Evolutionary conservation across 2,329 filamentous ascomycete species (phyloP), one percentile per base, ranked within the genome.

Genomic region (Ophiostoma sp.): DNA sequence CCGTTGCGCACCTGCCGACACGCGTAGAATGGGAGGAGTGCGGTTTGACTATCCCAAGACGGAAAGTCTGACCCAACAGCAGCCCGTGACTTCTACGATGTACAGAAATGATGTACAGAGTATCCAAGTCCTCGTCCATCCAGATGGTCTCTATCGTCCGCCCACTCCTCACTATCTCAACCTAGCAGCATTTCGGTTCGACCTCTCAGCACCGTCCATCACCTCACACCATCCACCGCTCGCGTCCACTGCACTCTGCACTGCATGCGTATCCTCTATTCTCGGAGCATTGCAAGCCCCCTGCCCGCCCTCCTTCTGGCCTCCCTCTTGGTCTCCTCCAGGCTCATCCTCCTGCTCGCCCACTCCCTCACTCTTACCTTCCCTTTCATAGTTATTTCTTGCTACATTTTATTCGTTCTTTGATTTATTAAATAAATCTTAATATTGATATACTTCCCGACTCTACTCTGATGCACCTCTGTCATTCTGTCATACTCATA

Each of bases 301-400:
- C 15, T 67, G 39, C 41, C 65, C 48, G 65, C 65, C 65, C 65
- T 41, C 65, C 31, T 67, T 44, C 41, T 33, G 36, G 20, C 36
- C 65, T 31, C 13, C 33, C 65, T 17, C 39, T 39, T 67, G 65
- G 65, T 44, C 35, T 10, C 15, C 15, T 20, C 62, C 31, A 65
- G 62, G 35, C 60, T 31, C 60, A 20, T 13, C 60, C 20, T 23
- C n/a, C 52, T 23, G 11, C 52, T 13, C 52, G 44, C 44, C 31
- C 57, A 13, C 57, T 62, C 13, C 31, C 1, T 62, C 57, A n/a
- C 48, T 52, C n/a, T 52, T 5, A 15, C 27, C 57, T 31, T 62
- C 5, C 27, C 10, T 11, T 23, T 20, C 13, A 17, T 31, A 31
- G n/a, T n/a, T 48, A 48, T 48, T 20, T 20, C 52, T 27, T 31